A percentile compares a stretch with the other conserved stretches of the same genome.
phyloP scores from a whole-genome alignment of 2,329 filamentous ascomycete genomes.

The Aspergillus jensenii region DNA sequence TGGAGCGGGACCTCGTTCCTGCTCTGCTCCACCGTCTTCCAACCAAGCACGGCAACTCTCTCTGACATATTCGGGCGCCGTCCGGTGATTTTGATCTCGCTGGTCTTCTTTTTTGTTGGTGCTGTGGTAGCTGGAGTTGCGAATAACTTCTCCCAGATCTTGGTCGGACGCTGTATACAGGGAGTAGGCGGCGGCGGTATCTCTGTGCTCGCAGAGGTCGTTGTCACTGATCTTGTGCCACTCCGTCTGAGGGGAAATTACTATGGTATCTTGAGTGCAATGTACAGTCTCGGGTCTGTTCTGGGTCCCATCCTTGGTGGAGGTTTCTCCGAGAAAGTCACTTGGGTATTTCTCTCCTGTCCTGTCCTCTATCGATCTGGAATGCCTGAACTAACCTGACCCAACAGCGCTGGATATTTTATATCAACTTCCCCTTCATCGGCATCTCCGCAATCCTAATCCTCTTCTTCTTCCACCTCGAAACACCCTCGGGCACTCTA shows the following conservation, averaged over 20 bases:
- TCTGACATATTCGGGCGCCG: constrained; percentile 56
- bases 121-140: constrained; percentile 55
- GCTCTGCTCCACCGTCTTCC: constrained; percentile 57
- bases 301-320: constrained; percentile 47
- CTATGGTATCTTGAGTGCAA: constrained; percentile 21
- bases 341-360: constrained; percentile 16
- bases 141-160: constrained; percentile 46
- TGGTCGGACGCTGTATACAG: constrained; percentile 56
- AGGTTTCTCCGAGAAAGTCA: constrained; percentile 19
- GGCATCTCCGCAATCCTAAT: constrained; percentile 22
- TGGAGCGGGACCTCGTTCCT: constrained; percentile 72
- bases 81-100: constrained; percentile 39
- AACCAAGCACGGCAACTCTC: constrained; percentile 53
- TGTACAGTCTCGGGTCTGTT: constrained; percentile 41
- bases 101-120: constrained; percentile 52
- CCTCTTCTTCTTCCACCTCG: constrained; percentile 19
- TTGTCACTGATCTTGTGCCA: constrained; percentile 49
- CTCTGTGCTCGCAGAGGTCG: constrained; percentile 41
- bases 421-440: constrained; percentile 29
- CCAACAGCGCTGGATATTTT: constrained; percentile 29
- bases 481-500: constrained; percentile 3
- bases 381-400: background rate
- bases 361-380: too few species aligned
- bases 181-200: constrained; percentile 53
- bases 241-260: constrained; percentile 33